Evolutionary conservation across 2,329 filamentous ascomycete genomes (phyloP).

Genomic region (Sporothrix dimorphospora): DNA sequence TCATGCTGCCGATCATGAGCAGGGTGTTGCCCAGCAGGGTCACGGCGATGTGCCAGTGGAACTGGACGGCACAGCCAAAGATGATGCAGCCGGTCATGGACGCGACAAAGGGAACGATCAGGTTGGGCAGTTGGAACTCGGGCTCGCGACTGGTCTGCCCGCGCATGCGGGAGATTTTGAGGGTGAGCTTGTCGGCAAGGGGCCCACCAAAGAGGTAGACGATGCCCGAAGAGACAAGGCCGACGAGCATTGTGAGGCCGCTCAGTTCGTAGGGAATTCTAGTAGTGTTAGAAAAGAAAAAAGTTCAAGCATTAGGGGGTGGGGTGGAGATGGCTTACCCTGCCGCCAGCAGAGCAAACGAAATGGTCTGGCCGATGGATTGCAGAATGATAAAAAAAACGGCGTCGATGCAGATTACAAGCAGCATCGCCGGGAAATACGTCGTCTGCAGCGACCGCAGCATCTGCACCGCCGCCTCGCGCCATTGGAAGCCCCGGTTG

Average conservation of each 20-base stretch:
- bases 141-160: slow-evolving; percentile 37
- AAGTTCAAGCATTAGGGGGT: neutral
- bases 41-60: slow-evolving; percentile 38
- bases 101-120: slow-evolving; percentile 38
- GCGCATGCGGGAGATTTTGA: slow-evolving; percentile 26
- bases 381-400: slow-evolving; percentile 20
- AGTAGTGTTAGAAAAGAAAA: neutral
- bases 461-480: neutral
- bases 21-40: slow-evolving; percentile 39
- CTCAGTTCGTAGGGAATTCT: slow-evolving; percentile 29
- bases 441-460: neutral
- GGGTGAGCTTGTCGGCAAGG: slow-evolving; percentile 28
- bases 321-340: neutral
- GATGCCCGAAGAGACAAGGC: slow-evolving; percentile 24
- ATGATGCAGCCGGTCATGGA: slow-evolving; percentile 40
- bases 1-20: slow-evolving; percentile 39
- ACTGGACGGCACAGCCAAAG: slow-evolving; percentile 41
- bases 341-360: slow-evolving; percentile 28
- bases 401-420: slow-evolving; percentile 23
- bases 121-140: slow-evolving; percentile 42
- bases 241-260: slow-evolving; percentile 21
- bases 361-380: slow-evolving; percentile 25
- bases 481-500: neutral
- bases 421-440: neutral
- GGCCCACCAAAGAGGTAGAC: slow-evolving; percentile 30